Evolutionary conservation across 768 basidiomycete species (phyloP).

Genomic region (Pleurotus djamor): DNA sequence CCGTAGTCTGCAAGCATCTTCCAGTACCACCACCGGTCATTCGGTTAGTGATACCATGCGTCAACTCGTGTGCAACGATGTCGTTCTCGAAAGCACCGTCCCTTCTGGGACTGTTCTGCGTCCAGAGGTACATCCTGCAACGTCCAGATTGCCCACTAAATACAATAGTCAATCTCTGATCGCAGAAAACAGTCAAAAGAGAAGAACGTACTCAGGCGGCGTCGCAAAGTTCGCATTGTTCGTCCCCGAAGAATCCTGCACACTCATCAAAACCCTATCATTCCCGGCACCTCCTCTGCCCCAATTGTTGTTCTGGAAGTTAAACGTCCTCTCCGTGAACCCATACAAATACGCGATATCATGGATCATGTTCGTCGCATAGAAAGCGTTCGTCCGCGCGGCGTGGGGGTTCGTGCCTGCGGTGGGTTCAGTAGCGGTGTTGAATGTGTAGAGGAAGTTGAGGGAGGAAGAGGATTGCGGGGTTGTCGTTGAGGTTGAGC

Average conservation of each 20-base stretch:
- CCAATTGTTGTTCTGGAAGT: slow-evolving; percentile 60
- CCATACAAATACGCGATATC: slow-evolving; percentile 43
- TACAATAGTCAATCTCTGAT: background rate
- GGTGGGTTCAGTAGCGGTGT: slow-evolving; percentile 24
- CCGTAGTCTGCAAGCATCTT: slow-evolving; percentile 45
- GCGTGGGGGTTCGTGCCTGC: slow-evolving; percentile 44
- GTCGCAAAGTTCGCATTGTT: slow-evolving; percentile 45
- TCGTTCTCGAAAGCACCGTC: slow-evolving; percentile 50
- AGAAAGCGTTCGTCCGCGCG: slow-evolving; percentile 56
- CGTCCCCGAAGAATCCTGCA: slow-evolving; percentile 42
- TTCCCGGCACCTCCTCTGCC: slow-evolving; percentile 47
- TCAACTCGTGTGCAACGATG: slow-evolving; percentile 11
- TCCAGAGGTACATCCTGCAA: slow-evolving; percentile 21
- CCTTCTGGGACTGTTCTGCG: slow-evolving; percentile 29
- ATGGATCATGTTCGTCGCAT: slow-evolving; percentile 55
- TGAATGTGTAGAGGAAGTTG: slow-evolving; percentile 27
- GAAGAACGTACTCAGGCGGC: slow-evolving; percentile 35
- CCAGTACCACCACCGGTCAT: slow-evolving; percentile 23
- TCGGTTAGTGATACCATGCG: slow-evolving; percentile 2
- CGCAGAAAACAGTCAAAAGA: background rate
- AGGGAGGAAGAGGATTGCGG: slow-evolving; percentile 26
- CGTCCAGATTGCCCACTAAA: slow-evolving; percentile 29
- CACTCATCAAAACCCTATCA: slow-evolving; percentile 49
- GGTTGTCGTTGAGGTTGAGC: slow-evolving; percentile 21
- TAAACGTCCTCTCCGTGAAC: slow-evolving; percentile 57